A percentile compares a stretch with the other conserved stretches of the same genome.
Conservation (phyloP, 2,329 filamentous ascomycete genomes). For the Pyrenochaeta sp. region DNA sequence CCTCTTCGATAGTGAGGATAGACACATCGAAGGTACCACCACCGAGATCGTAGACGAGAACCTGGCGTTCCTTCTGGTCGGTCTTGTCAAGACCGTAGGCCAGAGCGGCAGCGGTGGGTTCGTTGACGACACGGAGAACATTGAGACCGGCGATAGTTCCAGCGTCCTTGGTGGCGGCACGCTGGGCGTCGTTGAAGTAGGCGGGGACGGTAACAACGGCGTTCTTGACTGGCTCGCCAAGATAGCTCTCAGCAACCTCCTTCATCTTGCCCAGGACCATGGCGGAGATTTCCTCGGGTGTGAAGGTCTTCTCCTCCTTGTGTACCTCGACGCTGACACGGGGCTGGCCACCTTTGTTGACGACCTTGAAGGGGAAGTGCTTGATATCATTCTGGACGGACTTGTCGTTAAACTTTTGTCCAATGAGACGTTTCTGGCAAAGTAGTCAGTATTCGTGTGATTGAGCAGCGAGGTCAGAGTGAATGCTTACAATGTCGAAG, state of each 20-base stretch:
- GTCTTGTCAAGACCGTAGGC: conserved; percentile 78
- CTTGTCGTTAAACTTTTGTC: conserved; percentile 60
- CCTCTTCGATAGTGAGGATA: conserved; percentile 86
- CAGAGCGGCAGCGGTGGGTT: conserved; percentile 93
- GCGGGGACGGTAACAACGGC: conserved; percentile 93
- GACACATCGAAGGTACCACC: conserved; percentile 59
- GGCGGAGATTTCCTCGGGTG: conserved; percentile 80
- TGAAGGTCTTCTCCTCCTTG: conserved; percentile 74
- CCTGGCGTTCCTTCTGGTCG: conserved; percentile 50
- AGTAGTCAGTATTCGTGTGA: conserved; percentile 32
- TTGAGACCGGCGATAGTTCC: conserved; percentile 92
- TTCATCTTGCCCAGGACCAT: conserved; percentile 77
- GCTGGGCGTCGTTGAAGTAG: conserved; percentile 99
- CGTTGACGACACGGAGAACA: conserved; percentile 95
- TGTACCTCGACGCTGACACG: conserved; percentile 77
- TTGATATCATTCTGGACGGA: conserved; percentile 93
- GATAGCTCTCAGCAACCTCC: conserved; percentile 80
- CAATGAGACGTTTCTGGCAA: conserved; percentile 60
- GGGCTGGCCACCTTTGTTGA: conserved; percentile 90
- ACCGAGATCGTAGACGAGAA: conserved; percentile 54
- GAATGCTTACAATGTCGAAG: conserved; percentile 52
- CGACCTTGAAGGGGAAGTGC: conserved; percentile 97
- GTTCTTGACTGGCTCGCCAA: conserved; percentile 84
- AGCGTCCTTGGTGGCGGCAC: conserved; percentile 96
- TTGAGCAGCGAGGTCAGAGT: background rate